Evolutionary conservation across 176 grass and related monocot species (phyloP).

Genomic region (Juncus effusus): DNA sequence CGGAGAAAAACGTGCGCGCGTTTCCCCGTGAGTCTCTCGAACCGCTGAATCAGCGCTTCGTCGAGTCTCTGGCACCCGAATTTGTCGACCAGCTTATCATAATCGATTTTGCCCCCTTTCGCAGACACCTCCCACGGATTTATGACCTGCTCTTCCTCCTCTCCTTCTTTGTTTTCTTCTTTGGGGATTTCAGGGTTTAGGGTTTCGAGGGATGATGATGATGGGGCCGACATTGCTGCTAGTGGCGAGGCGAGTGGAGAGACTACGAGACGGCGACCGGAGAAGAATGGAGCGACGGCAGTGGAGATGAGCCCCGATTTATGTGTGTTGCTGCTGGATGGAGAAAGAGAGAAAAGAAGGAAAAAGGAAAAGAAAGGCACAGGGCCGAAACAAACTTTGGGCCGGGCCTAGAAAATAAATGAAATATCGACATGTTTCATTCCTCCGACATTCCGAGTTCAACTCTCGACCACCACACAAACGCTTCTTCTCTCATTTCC

Average conservation of each 20-base stretch:
- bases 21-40: constrained; percentile 49
- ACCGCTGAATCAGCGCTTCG: constrained; percentile 37
- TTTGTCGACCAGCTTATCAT: constrained; percentile 92
- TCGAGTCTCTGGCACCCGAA: constrained; percentile 87
- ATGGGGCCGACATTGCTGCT: constrained; percentile 3
- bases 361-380: background rate
- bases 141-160: constrained; percentile 65
- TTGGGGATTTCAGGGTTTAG: background rate
- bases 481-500: background rate
- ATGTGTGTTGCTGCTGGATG: background rate
- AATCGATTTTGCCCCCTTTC: constrained; percentile 76
- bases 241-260: background rate
- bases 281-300: background rate
- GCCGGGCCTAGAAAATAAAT: no score
- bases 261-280: background rate
- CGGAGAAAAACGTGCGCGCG: constrained; percentile 70
- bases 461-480: no score
- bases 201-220: constrained; percentile 1
- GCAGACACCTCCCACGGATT: constrained; percentile 94
- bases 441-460: no score
- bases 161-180: background rate
- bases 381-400: no score
- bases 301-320: no score
- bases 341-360: background rate
- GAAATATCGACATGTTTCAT: no score